Evolutionary conservation across 1,284 basidiomycete species (phyloP), one percentile per base, ranked within the genome.

Genomic region (Coriolopsis trogii): DNA sequence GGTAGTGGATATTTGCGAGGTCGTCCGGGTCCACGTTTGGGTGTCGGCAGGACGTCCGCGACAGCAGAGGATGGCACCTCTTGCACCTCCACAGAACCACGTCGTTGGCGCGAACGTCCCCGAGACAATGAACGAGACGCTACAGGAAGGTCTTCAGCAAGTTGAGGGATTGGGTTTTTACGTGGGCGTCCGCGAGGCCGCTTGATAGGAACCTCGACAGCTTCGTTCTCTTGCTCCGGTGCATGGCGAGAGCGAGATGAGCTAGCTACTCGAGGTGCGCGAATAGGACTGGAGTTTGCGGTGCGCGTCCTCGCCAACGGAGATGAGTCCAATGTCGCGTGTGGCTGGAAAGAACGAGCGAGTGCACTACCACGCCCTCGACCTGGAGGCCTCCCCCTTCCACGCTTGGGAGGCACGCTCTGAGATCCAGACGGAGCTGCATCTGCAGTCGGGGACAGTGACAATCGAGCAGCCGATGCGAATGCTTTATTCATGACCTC

Each of bases 401-500:
- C 42, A 4, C 49, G 46, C 39, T 51, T 48, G 1, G 34, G 21
- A 15, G 46, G 25, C 6, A 3, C 26, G 20, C 30, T 40, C n/a
- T n/a, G n/a, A n/a, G n/a, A n/a, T n/a, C n/a, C n/a, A n/a, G n/a
- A n/a, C n/a, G n/a, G n/a, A n/a, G n/a, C n/a, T n/a, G n/a, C n/a
- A n/a, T n/a, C n/a, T n/a, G n/a, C n/a, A n/a, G n/a, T n/a, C n/a
- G n/a, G n/a, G n/a, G n/a, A n/a, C n/a, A n/a, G n/a, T n/a, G n/a
- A n/a, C n/a, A n/a, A n/a, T n/a, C n/a, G n/a, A n/a, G n/a, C n/a
- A n/a, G n/a, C 9, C 13, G 31, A 7, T 4, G 29, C 46, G 20
- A 52, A 54, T 9, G 56, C 51, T 4, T 24, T 38, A 16, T 58
- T 58, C 39, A 58, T 20, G 0, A 52, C 56, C n/a, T 58, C 52